phyloP scores from a whole-genome alignment of 495 filamentous ascomycete species.

The Immersiella caudata region DNA sequence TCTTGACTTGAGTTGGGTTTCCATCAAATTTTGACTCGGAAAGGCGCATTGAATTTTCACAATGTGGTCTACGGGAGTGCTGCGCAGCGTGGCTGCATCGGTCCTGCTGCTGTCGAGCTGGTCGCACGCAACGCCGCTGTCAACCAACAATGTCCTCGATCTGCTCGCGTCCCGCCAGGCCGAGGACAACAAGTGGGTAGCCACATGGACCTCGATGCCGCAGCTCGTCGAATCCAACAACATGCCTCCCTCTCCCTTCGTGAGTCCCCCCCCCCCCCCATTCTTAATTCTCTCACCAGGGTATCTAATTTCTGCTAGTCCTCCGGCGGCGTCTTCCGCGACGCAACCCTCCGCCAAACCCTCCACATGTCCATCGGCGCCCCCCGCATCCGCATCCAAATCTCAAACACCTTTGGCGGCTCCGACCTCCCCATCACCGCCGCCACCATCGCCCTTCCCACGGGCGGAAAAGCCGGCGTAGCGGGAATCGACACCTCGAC shows the following conservation, averaged over 20 bases:
- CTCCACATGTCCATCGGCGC: slow-evolving; percentile 60
- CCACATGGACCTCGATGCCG: slow-evolving; percentile 68
- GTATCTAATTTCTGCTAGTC: too few relatives aligned
- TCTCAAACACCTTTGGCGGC: slow-evolving; percentile 69
- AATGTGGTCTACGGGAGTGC: background rate
- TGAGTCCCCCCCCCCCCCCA: slow-evolving; percentile 37
- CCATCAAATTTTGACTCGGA: background rate
- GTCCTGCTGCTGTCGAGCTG: slow-evolving; percentile 13
- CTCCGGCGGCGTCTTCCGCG: slow-evolving; percentile 40
- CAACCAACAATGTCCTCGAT: background rate
- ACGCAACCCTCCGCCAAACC: slow-evolving; percentile 70
- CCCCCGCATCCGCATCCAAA: slow-evolving; percentile 60
- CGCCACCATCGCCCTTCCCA: slow-evolving; percentile 59
- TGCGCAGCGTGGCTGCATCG: background rate
- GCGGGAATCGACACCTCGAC: slow-evolving; percentile 54
- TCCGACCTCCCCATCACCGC: slow-evolving; percentile 63
- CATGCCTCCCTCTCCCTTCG: slow-evolving; percentile 62
- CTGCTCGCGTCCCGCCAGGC: background rate
- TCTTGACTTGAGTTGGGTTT: background rate
- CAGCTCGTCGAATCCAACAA: slow-evolving; percentile 66
- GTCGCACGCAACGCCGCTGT: slow-evolving; percentile 16
- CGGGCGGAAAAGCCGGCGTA: slow-evolving; percentile 53
- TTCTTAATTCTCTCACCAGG: too few relatives aligned
- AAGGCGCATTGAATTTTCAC: background rate
- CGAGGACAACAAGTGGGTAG: slow-evolving; percentile 59